Base-by-base conservation (phyloP, 2,329 filamentous ascomycete genomes). In the Colletotrichum falcatum region DNA sequence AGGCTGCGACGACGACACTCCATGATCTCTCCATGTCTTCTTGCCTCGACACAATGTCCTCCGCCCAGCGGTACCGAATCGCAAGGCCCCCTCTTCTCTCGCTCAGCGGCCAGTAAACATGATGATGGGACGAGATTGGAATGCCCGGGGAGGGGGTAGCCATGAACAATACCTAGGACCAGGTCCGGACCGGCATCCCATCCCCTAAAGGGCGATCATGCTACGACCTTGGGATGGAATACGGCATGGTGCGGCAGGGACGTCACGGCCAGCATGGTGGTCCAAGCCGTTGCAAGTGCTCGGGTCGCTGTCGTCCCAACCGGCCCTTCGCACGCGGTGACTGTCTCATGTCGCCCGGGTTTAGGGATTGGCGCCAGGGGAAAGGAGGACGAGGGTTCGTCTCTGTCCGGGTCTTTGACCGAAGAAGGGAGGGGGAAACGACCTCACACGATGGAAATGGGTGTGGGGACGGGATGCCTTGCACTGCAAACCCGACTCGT, bases 191-290 rank as follows among this genome's bases (percentile, higher is more conserved):
- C 20, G 44, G 16, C 16, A 37, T 23, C 28, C 11, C 37, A 14
- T 44, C 65, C 67, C 67, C 67, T 33, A 56, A 53, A 67, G 62
- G 70, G 20, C 67, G 67, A 72, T 72, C 70, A 67, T 71, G 71
- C 70, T 46, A 12, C 46, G 48, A 55, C 26, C 53, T 71, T 71
- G 53, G 64, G 48, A 66, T 35, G 62, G 53, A 46, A n/a, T 54
- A 28, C n/a, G 14, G 33, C 58, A 67, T 64, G 70, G 70, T 62
- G 70, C 66, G 56, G 70, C 70, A 62, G 49, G 65, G 59, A 71
- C 63, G 67, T 61, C 67, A 62, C 33, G 64, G 37, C 64, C 55
- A 58, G n/a, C 46, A 62, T 35, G 18, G 42, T 20, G 42, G 51
- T 44, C 49, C 66, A 66, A 51, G 62, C 55, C 62, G 42, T 65